Conservation (phyloP, 495 filamentous ascomycete species). For the Extremus antarcticus region DNA sequence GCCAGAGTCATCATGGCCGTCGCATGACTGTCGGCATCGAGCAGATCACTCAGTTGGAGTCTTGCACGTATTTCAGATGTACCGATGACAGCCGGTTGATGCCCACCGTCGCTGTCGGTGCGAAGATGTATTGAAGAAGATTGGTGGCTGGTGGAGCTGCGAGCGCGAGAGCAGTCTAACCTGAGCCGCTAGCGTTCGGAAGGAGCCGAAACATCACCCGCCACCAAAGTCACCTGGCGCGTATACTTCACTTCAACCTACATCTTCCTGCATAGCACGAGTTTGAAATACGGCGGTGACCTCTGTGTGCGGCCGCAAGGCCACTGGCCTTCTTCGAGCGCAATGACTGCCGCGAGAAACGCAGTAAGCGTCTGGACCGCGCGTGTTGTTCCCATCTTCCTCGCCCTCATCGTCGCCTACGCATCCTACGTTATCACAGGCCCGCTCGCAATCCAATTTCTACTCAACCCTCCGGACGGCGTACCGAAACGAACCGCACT, state of each 20-base stretch:
- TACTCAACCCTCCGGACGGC: constrained; percentile 42
- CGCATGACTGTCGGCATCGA: no score
- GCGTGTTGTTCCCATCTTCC: constrained; percentile 46
- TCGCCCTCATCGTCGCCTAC: constrained; percentile 49
- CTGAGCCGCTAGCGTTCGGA: no score
- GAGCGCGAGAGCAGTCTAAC: no score
- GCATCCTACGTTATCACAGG: constrained; percentile 51
- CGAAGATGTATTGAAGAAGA: no score
- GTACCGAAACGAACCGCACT: constrained; percentile 19
- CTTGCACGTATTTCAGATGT: no score
- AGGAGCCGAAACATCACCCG: no score
- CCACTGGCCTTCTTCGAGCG: background rate
- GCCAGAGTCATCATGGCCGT: no score
- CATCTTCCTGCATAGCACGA: background rate
- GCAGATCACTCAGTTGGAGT: no score
- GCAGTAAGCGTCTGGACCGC: constrained; percentile 23
- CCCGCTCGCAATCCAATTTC: constrained; percentile 40
- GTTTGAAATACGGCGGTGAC: background rate
- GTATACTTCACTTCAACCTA: background rate
- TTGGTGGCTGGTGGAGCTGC: no score
- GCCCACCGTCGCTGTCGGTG: no score
- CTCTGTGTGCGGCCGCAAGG: background rate
- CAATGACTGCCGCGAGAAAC: background rate
- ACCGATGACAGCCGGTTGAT: no score
- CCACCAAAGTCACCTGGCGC: no score